Base-by-base conservation (phyloP, 2,329 filamentous ascomycete species). In the Fusarium sublunatum region DNA sequence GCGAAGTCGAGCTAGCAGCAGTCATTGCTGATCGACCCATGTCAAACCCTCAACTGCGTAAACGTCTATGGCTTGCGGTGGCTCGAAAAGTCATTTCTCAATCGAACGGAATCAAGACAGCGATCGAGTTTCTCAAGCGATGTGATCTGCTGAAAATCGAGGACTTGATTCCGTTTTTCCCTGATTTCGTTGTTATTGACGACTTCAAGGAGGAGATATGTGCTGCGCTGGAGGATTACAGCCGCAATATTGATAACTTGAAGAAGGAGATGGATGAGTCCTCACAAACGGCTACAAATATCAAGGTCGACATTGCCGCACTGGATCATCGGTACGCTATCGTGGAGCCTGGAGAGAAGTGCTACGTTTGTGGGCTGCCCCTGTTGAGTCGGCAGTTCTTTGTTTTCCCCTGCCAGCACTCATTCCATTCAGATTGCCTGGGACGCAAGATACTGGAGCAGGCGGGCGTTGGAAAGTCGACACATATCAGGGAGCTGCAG, bases 121-220 rank as follows among this genome's bases (percentile, higher is more conserved):
- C 95, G 3, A 96, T 99, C 67, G 92, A 96, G 61, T 97, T 99
- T 72, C 83, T 98, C 11, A 92, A 92, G 68, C 89, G 92, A 9
- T 97, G 94, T 74, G 93, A 97, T 59, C 83, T 98, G 11, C 86
- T 99, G 44, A 90, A 91, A 63, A 99, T 99, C 64, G 95, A 99
- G 78, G 95, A 99, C 72, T 79, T 99, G 28, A 98, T 99, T 36
- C 95, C 95, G 0, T 97, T 99, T 81, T 99, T 99, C 78, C 95
- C 95, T 0, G 95, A 99, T 75, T 99, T 99, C 73, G 93, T 98
- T 24, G 91, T 98, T 47, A 98, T 99, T 61, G 95, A 99, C 74
- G 95, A 98, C 76, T 99, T 99, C 84, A 97, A 98, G 74, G 93
- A 98, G 64, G 95, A 99, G 75, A 98, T 99, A 34, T 99, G 95